Conservation (phyloP, 768 basidiomycete genomes). For the Phaeotremella skinneri region DNA sequence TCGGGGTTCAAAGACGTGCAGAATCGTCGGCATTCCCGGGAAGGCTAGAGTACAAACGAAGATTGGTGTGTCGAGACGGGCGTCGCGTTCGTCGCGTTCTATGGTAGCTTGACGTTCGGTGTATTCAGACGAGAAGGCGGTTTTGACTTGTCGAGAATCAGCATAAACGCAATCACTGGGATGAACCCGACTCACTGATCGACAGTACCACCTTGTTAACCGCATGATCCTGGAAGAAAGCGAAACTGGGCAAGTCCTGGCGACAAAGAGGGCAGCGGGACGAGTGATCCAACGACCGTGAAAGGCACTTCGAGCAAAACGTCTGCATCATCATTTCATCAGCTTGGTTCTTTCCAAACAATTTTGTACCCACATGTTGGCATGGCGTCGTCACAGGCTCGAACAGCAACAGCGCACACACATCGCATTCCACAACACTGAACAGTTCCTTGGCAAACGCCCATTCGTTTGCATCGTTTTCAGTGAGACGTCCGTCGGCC, state of each 20-base stretch:
- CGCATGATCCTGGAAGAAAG: constrained; percentile 78
- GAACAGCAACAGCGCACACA: constrained; percentile 79
- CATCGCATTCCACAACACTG: constrained; percentile 78
- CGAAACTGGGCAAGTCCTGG: constrained; percentile 67
- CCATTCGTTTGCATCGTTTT: constrained; percentile 12
- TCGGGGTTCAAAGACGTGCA: constrained; percentile 93
- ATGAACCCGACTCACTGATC: constrained; percentile 57
- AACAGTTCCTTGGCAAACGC: constrained; percentile 54
- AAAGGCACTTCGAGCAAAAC: constrained; percentile 84
- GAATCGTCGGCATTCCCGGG: constrained; percentile 80
- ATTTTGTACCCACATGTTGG: constrained; percentile 66
- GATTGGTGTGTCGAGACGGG: constrained; percentile 80
- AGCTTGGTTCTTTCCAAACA: neutral
- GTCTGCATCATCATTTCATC: constrained; percentile 58
- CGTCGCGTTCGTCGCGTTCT: constrained; percentile 72
- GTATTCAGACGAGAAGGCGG: constrained; percentile 67
- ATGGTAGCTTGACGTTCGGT: constrained; percentile 65
- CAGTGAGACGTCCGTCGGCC: too few species aligned
- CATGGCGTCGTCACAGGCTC: constrained; percentile 90
- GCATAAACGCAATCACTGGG: constrained; percentile 14
- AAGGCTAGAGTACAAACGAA: constrained; percentile 87
- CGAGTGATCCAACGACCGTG: constrained; percentile 84
- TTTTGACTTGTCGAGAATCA: constrained; percentile 57
- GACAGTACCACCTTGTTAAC: constrained; percentile 68
- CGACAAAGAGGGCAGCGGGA: constrained; percentile 82